Base-by-base conservation (phyloP, 805 yeast genomes). In the Metschnikowia santaceciliae region DNA sequence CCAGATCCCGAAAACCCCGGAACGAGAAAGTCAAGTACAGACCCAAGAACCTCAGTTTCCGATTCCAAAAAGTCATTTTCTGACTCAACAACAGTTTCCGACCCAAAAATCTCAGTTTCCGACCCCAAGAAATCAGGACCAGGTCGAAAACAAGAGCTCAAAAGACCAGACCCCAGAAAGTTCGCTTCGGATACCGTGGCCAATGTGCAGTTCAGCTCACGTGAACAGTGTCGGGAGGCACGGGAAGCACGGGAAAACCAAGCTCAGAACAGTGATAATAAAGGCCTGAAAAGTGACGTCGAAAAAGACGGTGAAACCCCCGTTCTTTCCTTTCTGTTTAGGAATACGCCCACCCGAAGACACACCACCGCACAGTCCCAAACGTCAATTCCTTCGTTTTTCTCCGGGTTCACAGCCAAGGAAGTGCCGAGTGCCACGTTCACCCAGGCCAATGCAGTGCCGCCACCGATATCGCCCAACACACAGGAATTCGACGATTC, bases 311-410 rank as follows among this genome's bases (percentile, higher is more conserved):
- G 19, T 6, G 53, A 47, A n/a, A 34, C 34, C 33, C 22, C 43
- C 39, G 53, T 36, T 11, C 48, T 45, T 26, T 39, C 55, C 6
- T 52, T 52, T 20, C 56, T 47, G 48, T 45, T 45, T 38, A 47
- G 34, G 10, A 44, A 22, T 17, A 35, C 41, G 1, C 13, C 53
- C 3, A 36, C 33, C 17, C 34, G 54, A 36, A 48, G 35, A 33
- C 35, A 41, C 41, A 36, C 40, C 11, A 15, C 40, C 11, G 14
- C 47, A 32, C 48, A 50, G 15, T 46, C 54, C 4, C 55, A 43
- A 32, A 23, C 49, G 6, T 46, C 46, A 3, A 26, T 26, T 17
- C 50, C 51, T 13, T 49, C 46, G 46, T n/a, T 42, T 26, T 42
- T 37, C 34, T 19, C 40, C 15, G 34, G 34, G 22, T 32, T 40